phyloP scores from a whole-genome alignment of 1,284 basidiomycete species.

The Neonothopanus nambi region DNA sequence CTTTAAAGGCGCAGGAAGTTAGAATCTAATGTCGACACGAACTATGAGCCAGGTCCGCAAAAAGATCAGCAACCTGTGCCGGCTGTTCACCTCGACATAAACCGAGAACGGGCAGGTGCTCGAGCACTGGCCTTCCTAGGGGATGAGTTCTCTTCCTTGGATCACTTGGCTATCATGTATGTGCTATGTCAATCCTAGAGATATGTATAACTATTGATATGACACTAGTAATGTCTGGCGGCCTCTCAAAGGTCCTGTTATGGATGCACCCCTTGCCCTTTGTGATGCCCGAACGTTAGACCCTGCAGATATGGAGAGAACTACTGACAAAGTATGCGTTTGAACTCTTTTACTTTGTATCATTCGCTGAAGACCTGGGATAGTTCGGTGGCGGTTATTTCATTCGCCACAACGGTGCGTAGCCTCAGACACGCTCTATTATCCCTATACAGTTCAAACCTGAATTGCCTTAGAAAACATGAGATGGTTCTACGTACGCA shows the following conservation, averaged over 20 bases:
- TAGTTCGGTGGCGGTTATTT: constrained; percentile 17
- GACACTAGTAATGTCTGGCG: constrained; percentile 13
- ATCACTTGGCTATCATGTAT: constrained; percentile 14
- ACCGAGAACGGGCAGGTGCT: constrained; percentile 11
- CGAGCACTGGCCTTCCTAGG: constrained; percentile 7
- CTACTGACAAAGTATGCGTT: constrained; percentile 14
- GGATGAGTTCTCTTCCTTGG: constrained; percentile 1
- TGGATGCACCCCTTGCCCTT: constrained; percentile 13
- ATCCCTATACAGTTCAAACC: background rate
- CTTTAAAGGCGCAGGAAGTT: background rate
- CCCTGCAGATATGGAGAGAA: constrained; percentile 13
- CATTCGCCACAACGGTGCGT: constrained; percentile 12
- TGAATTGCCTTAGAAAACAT: constrained; percentile 3
- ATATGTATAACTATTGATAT: background rate
- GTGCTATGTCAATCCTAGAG: background rate
- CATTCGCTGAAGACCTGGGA: background rate
- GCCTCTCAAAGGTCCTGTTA: constrained; percentile 15
- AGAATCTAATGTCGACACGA: background rate
- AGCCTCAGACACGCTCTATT: background rate
- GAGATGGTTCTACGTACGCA: constrained; percentile 14
- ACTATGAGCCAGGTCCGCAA: constrained; percentile 1
- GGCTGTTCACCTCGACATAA: constrained; percentile 17
- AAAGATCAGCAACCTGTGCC: constrained; percentile 13
- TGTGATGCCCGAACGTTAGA: constrained; percentile 15
- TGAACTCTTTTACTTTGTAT: too few species aligned